Percentiles rank a stretch among this genome's conserved stretches.
Conservation (phyloP, 2,329 filamentous ascomycete genomes). For the Coleophoma cylindrospora region DNA sequence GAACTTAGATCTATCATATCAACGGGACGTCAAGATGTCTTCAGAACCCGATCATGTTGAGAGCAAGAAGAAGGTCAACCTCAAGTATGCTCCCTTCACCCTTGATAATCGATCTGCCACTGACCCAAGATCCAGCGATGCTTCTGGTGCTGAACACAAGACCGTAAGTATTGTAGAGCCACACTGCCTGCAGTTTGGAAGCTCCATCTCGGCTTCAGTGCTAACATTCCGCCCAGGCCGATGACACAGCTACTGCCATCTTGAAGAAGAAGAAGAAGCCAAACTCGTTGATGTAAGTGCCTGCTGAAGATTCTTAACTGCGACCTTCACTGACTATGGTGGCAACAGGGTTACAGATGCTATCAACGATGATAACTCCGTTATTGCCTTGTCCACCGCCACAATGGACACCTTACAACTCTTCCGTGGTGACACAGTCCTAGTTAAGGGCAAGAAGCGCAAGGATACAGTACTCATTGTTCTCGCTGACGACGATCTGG, state of each 20-base stretch:
- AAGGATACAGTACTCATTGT: conserved; percentile 99
- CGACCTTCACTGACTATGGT: conserved; percentile 23
- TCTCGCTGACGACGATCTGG: conserved; percentile 92
- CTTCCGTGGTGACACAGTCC: conserved; percentile 96
- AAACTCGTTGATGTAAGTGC: conserved; percentile 88
- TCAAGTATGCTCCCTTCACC: conserved; percentile 54
- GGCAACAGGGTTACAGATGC: conserved; percentile 85
- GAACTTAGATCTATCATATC: background rate
- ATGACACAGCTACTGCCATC: conserved; percentile 92
- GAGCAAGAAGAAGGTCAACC: conserved; percentile 77
- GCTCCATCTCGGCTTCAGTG: conserved; percentile 21
- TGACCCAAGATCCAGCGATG: conserved; percentile 60
- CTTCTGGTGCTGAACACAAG: conserved; percentile 83
- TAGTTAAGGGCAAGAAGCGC: conserved; percentile 99
- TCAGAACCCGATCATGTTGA: conserved; percentile 57
- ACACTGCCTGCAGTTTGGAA: conserved; percentile 22
- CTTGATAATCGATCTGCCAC: conserved; percentile 8
- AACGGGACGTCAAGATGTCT: conserved; percentile 55
- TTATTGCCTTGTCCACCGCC: conserved; percentile 95
- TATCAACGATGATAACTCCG: conserved; percentile 98
- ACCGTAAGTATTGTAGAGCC: conserved; percentile 50
- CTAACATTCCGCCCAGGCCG: conserved; percentile 53
- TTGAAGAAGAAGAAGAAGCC: conserved; percentile 99
- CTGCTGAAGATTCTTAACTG: conserved; percentile 5
- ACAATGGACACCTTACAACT: conserved; percentile 98